Conservation (phyloP, 441 rosid genomes). For the Eruca vesicaria region DNA sequence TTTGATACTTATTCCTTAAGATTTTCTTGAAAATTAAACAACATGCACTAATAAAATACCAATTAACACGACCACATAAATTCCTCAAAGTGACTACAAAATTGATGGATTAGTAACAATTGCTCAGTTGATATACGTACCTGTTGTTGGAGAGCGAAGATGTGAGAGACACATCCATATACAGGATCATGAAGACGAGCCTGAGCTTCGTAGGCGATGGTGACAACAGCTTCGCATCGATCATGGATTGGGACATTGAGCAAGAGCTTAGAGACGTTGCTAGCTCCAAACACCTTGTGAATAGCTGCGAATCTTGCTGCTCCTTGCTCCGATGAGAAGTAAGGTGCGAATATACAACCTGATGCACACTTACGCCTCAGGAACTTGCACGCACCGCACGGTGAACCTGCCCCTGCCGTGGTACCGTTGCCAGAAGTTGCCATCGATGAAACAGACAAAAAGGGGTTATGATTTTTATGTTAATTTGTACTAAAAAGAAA, state of each 20-base stretch:
- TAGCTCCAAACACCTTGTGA: slow-evolving; percentile 96
- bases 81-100: background rate
- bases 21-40: background rate
- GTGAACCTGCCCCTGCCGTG: slow-evolving; percentile 53
- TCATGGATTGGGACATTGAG: slow-evolving; percentile 77
- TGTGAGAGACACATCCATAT: slow-evolving; percentile 90
- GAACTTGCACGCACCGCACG: slow-evolving; percentile 98
- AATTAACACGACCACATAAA: background rate
- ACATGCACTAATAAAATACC: background rate
- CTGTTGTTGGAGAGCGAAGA: slow-evolving; percentile 89
- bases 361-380: slow-evolving; percentile 77
- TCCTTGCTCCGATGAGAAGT: slow-evolving; percentile 88
- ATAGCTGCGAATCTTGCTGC: slow-evolving; percentile 87
- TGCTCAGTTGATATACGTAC: slow-evolving; percentile 32
- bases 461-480: background rate
- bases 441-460: slow-evolving; percentile 33
- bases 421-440: slow-evolving; percentile 44
- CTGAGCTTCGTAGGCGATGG: slow-evolving; percentile 94
- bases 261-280: slow-evolving; percentile 82
- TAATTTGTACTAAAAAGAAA: background rate
- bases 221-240: slow-evolving; percentile 88
- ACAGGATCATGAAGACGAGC: slow-evolving; percentile 91
- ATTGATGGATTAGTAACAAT: background rate
- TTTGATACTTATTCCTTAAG: background rate
- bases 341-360: slow-evolving; percentile 89